phyloP scores from a whole-genome alignment of 495 filamentous ascomycete genomes.

The Durotheca rogersii region DNA sequence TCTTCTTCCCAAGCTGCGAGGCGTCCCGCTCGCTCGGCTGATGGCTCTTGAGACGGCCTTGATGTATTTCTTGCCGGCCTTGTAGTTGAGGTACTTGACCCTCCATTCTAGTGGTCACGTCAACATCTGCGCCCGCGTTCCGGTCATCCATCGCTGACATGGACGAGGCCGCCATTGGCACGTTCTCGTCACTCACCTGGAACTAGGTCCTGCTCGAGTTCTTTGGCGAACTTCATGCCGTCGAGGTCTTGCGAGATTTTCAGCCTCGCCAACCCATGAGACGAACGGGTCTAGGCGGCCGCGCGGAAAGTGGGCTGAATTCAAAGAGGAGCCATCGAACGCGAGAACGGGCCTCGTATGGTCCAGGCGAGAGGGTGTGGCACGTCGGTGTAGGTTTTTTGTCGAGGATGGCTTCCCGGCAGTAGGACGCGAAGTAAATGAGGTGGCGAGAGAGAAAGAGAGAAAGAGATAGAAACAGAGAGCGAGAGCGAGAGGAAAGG shows the following conservation, averaged over 20 bases:
- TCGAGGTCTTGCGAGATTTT: slow-evolving; percentile 12
- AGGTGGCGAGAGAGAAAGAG: too few species aligned
- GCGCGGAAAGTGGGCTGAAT: slow-evolving; percentile 9
- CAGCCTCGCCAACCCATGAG: too few species aligned
- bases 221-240: slow-evolving; percentile 59
- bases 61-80: slow-evolving; percentile 87
- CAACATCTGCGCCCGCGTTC: slow-evolving; percentile 4
- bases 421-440: too few species aligned
- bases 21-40: slow-evolving; percentile 59
- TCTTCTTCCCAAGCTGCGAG: slow-evolving; percentile 33
- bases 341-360: not conserved
- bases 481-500: too few species aligned
- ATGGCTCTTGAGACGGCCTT: slow-evolving; percentile 76
- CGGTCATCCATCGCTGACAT: not conserved
- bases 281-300: too few species aligned
- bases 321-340: too few species aligned
- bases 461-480: too few species aligned
- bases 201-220: slow-evolving; percentile 82
- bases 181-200: slow-evolving; percentile 51
- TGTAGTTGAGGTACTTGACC: slow-evolving; percentile 90
- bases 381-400: slow-evolving; percentile 1
- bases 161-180: not conserved
- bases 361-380: not conserved
- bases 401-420: too few species aligned
- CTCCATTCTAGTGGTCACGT: slow-evolving; percentile 66